Conservation (phyloP, 2,329 filamentous ascomycete species). For the Diaporthe ilicicola region DNA sequence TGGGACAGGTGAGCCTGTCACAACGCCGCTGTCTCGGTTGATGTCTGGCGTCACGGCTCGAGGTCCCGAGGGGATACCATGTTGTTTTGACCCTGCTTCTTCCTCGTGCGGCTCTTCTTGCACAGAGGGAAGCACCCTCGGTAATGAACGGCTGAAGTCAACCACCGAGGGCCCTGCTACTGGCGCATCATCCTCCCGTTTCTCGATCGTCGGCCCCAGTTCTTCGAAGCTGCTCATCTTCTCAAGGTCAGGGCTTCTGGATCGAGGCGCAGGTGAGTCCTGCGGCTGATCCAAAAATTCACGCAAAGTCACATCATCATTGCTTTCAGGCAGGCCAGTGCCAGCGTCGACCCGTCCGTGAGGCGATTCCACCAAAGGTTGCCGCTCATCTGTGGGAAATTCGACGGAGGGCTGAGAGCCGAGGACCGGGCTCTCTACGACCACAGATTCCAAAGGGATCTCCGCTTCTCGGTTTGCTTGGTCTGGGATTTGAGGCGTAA, state of each 20-base stretch:
- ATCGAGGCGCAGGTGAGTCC: conserved; percentile 5
- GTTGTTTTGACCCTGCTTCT: conserved; percentile 45
- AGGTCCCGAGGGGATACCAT: conserved; percentile 35
- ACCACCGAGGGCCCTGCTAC: conserved; percentile 36
- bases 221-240: conserved; percentile 24
- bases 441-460: conserved; percentile 31
- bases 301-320: conserved; percentile 7
- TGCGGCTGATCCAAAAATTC: not conserved
- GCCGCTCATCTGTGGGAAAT: not conserved
- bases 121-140: conserved; percentile 59
- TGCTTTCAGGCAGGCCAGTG: not conserved
- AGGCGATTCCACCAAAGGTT: not conserved
- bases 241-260: conserved; percentile 16
- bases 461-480: conserved; percentile 34
- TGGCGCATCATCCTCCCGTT: conserved; percentile 24
- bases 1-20: conserved; percentile 52
- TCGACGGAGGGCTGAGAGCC: conserved; percentile 42
- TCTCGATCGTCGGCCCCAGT: conserved; percentile 29
- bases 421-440: conserved; percentile 40
- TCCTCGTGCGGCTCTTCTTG: conserved; percentile 60
- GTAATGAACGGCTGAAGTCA: conserved; percentile 53
- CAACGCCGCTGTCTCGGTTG: conserved; percentile 61
- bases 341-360: not conserved
- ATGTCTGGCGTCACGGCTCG: conserved; percentile 42
- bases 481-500: conserved; percentile 32